phyloP scores from a whole-genome alignment of 2,329 filamentous ascomycete species.

The Penicillium sp. region DNA sequence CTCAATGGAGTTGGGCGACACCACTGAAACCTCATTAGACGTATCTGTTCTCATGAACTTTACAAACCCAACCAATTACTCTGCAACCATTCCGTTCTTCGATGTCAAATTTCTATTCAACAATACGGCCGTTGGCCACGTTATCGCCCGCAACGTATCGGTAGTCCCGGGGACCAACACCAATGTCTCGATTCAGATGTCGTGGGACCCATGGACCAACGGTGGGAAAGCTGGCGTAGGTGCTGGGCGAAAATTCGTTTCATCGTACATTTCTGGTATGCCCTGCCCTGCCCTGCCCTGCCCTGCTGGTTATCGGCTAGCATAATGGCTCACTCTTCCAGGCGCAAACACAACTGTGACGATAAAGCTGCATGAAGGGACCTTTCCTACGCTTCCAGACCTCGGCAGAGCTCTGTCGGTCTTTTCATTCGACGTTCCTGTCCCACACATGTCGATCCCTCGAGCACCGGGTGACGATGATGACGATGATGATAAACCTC shows the following conservation, averaged over 20 bases:
- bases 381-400: slow-evolving; percentile 71
- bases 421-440: slow-evolving; percentile 70
- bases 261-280: slow-evolving; percentile 78
- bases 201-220: slow-evolving; percentile 70
- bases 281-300: not conserved
- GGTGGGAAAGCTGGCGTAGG: slow-evolving; percentile 63
- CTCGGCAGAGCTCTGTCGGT: slow-evolving; percentile 73
- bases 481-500: slow-evolving; percentile 46
- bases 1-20: slow-evolving; percentile 71
- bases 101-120: slow-evolving; percentile 77
- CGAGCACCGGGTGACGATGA: slow-evolving; percentile 46
- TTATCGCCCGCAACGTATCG: slow-evolving; percentile 64
- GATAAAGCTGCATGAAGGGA: slow-evolving; percentile 68
- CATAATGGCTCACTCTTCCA: slow-evolving; percentile 28
- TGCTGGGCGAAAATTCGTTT: slow-evolving; percentile 73
- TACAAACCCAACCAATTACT: slow-evolving; percentile 88
- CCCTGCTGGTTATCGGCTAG: not conserved
- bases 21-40: slow-evolving; percentile 69
- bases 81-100: slow-evolving; percentile 76
- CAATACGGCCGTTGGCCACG: slow-evolving; percentile 72
- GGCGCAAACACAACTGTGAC: slow-evolving; percentile 80
- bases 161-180: slow-evolving; percentile 72
- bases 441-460: slow-evolving; percentile 67
- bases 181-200: slow-evolving; percentile 65
- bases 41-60: slow-evolving; percentile 75